Base-by-base conservation (phyloP, 1,284 basidiomycete genomes). In the Chiua sp. region DNA sequence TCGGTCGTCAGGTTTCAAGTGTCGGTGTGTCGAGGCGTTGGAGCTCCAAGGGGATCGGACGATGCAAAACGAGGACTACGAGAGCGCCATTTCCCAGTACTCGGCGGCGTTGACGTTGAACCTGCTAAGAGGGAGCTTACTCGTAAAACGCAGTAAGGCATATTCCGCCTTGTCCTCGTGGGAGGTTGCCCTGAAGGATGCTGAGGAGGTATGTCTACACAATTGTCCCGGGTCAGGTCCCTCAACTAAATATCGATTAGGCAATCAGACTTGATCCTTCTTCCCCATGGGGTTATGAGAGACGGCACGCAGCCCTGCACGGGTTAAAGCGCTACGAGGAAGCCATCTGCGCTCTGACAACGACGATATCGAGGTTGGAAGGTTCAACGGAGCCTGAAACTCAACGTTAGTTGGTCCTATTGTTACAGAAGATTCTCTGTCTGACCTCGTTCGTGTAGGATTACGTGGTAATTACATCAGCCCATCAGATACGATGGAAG, bases 61-160 rank as follows among this genome's bases (percentile, higher is more conserved):
- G 16, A 60, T 62, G 58, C 11, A 8, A 8, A 30, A 26, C 23
- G 20, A 48, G 23, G 30, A 57, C 16, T 62, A 68, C 44, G 44
- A 47, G 1, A 2, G 0, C 30, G 69, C 70, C 4, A 54, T 68
- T 35, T 4, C 39, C 1, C 39, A 47, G 16, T 70, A 70, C 32
- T 65, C 68, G 11, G 56, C 30, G 3, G 68, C 56, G 1, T 51
- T 72, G 28, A 26, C 22, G 7, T 33, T 66, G 3, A 33, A 48
- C 35, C 58, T 46, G 5, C 16, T 11, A 2, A 18, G 26, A 26
- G 33, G 13, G 1, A 26, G 32, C 11, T 37, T 69, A 2, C 55
- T 71, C 13, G 33, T 59, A 39, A 69, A 71, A 42, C 59, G 68
- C 1, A 63, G 70, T 33, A 13, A 65, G 4, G 70, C 67, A 1